Conservation (phyloP, 192 early-diverging fungal species). For the Thoreauomyces humboldtii region DNA sequence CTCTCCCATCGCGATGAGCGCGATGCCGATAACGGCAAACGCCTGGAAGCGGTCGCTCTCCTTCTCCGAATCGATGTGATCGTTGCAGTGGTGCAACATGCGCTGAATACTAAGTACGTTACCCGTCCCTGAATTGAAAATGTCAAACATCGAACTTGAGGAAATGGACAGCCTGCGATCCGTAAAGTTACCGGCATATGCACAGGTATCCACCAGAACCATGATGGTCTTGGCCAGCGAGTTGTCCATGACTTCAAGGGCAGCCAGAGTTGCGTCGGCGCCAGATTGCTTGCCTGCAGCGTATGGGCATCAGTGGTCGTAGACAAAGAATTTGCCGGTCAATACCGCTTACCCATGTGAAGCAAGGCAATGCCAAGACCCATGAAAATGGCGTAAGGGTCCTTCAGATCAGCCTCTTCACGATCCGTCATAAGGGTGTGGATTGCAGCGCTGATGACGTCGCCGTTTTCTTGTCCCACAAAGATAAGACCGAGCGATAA, state of each 20-base stretch:
- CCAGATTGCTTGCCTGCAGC: slow-evolving; percentile 76
- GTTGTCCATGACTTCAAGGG: slow-evolving; percentile 91
- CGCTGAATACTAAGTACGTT: slow-evolving; percentile 96
- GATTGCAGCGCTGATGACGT: slow-evolving; percentile 86
- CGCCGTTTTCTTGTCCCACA: slow-evolving; percentile 85
- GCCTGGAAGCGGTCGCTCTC: slow-evolving; percentile 89
- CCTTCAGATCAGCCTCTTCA: slow-evolving; percentile 79
- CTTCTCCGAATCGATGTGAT: slow-evolving; percentile 85
- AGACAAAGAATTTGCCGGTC: too few relatives aligned
- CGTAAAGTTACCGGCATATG: slow-evolving; percentile 69
- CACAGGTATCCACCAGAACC: slow-evolving; percentile 84
- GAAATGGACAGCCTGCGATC: neutral
- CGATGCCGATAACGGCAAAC: slow-evolving; percentile 94
- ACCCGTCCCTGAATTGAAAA: slow-evolving; percentile 62
- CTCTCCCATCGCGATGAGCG: slow-evolving; percentile 95
- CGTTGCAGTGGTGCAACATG: slow-evolving; percentile 94
- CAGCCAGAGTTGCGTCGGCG: slow-evolving; percentile 87
- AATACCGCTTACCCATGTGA: slow-evolving; percentile 70
- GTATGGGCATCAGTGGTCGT: too few relatives aligned
- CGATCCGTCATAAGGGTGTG: slow-evolving; percentile 92
- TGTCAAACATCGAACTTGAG: neutral
- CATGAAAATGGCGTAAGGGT: slow-evolving; percentile 89
- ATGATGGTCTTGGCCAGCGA: slow-evolving; percentile 86
- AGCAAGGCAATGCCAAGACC: slow-evolving; percentile 87
- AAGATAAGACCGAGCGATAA: slow-evolving; percentile 89